Percentiles rank a stretch among this genome's conserved stretches.
Evolutionary conservation across 2,329 filamentous ascomycete genomes (phyloP).

Genomic region (Emergomyces pasteurianus): DNA sequence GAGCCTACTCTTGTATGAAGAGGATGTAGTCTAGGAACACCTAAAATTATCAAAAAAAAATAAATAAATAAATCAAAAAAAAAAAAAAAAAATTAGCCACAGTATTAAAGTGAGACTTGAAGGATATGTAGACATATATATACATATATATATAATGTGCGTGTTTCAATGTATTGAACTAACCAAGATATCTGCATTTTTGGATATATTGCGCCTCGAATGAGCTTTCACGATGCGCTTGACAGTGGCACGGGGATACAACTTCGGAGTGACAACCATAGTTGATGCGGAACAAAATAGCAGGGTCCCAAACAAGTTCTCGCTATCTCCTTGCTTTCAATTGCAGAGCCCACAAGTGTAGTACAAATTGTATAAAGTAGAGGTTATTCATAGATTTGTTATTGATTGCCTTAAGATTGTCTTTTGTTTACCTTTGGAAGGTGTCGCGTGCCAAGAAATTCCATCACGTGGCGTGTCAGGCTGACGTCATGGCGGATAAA

Average conservation of each 20-base stretch:
- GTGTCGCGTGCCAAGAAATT: not conserved
- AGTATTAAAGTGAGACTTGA: not conserved
- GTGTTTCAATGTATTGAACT: conserved; percentile 14
- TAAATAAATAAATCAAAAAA: too few species aligned
- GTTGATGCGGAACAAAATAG: not conserved
- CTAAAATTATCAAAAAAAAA: conserved; percentile 33
- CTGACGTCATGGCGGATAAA: not conserved
- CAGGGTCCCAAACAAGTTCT: not conserved
- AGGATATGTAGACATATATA: not conserved
- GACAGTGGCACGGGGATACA: conserved; percentile 72
- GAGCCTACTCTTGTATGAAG: conserved; percentile 55
- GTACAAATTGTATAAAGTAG: not conserved
- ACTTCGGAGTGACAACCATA: conserved; percentile 56
- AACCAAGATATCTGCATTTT: conserved; percentile 77
- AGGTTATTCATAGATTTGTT: not conserved
- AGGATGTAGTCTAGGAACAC: conserved; percentile 76
- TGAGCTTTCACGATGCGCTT: conserved; percentile 88
- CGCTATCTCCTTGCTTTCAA: not conserved
- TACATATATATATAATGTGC: too few species aligned
- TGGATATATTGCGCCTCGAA: conserved; percentile 65
- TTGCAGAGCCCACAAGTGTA: too few species aligned
- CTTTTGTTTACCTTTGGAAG: not conserved
- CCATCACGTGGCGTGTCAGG: not conserved
- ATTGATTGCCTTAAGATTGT: too few species aligned
- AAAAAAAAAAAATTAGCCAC: too few species aligned